Conservation (phyloP, 768 basidiomycete species). For the Tulasnella sp. region DNA sequence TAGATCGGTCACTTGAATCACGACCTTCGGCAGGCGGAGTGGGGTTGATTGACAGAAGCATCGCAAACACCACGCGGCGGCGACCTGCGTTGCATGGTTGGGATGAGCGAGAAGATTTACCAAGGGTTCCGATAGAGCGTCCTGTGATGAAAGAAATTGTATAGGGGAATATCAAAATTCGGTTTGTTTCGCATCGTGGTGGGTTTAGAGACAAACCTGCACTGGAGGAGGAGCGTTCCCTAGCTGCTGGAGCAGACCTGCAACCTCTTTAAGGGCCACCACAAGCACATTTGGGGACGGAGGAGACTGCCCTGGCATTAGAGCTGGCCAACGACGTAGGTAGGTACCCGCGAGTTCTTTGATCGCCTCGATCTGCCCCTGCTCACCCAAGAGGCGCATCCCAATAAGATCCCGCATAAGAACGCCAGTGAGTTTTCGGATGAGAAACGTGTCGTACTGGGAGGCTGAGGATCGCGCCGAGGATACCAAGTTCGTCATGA, state of each 20-base stretch:
- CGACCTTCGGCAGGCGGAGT: slow-evolving; percentile 66
- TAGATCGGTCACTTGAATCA: slow-evolving; percentile 66
- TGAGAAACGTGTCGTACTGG: slow-evolving; percentile 64
- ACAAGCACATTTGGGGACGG: slow-evolving; percentile 59
- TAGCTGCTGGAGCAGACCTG: slow-evolving; percentile 75
- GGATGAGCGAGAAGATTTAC: slow-evolving; percentile 79
- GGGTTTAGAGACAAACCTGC: slow-evolving; percentile 36
- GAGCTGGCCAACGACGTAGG: slow-evolving; percentile 83
- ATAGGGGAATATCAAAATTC: too few relatives aligned
- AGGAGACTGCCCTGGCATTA: slow-evolving; percentile 75
- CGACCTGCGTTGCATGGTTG: slow-evolving; percentile 75
- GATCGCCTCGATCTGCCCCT: slow-evolving; percentile 85
- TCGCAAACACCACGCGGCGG: slow-evolving; percentile 76
- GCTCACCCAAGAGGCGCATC: slow-evolving; percentile 80
- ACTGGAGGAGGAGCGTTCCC: slow-evolving; percentile 88
- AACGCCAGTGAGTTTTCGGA: slow-evolving; percentile 63
- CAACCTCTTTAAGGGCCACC: slow-evolving; percentile 71
- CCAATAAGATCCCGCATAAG: slow-evolving; percentile 80
- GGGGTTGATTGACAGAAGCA: slow-evolving; percentile 89
- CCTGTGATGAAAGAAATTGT: slow-evolving; percentile 39
- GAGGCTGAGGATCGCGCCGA: slow-evolving; percentile 41
- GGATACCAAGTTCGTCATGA: slow-evolving; percentile 67
- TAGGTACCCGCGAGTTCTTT: slow-evolving; percentile 74
- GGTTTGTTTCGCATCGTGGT: background rate
- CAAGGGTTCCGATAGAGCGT: slow-evolving; percentile 76